These are phyloP conservation scores for Citrus sinensis DNA, from an alignment of 345 rosid species.

Conservation along the genomic window DVS_A1.0 CM039164.1:18447001-18447500, in stretches of 20 bases:
- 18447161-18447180: neutral
- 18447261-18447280: conserved; percentile 87
- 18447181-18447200: neutral
- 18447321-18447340: conserved; percentile 4
- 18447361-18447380: conserved; percentile 46
- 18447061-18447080: neutral
- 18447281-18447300: conserved; percentile 80
- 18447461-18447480: conserved; percentile 42
- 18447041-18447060: neutral
- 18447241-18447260: conserved; percentile 88
- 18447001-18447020: neutral
- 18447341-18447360: neutral
- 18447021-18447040: neutral
- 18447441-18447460: conserved; percentile 31
- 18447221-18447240: conserved; percentile 77
- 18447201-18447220: neutral
- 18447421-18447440: conserved; percentile 41
- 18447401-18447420: conserved; percentile 52
- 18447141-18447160: neutral
- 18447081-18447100: neutral
- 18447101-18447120: neutral
- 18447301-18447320: neutral
- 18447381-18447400: conserved; percentile 74
- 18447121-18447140: neutral
- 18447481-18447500: neutral